Conservation (phyloP, 768 basidiomycete genomes). For the Mycena indigotica region DNA sequence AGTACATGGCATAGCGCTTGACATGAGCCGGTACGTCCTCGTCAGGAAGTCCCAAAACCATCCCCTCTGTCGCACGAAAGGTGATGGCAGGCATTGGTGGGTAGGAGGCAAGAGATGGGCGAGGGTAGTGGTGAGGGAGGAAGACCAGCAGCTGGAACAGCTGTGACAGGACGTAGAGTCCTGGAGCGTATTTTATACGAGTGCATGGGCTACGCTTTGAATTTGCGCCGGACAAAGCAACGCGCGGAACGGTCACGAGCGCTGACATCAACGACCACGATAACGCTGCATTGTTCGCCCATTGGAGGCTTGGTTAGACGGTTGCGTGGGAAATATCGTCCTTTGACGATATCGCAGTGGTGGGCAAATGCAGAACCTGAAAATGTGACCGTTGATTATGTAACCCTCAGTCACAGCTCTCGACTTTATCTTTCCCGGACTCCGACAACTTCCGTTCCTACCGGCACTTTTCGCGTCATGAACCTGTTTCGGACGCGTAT, state of each 20-base stretch:
- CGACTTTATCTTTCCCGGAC: no score
- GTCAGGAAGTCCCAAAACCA: slow-evolving; percentile 7
- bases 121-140: neutral
- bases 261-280: no score
- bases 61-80: slow-evolving; percentile 21
- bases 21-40: slow-evolving; percentile 5
- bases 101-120: slow-evolving; percentile 2
- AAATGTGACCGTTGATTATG: no score
- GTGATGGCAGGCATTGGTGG: slow-evolving; percentile 15
- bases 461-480: neutral
- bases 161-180: neutral
- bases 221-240: no score
- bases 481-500: slow-evolving; percentile 2
- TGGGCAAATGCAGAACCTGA: no score
- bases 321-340: no score
- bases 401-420: no score
- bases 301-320: no score
- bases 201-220: neutral
- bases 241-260: no score
- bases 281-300: no score
- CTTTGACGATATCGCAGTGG: no score
- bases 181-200: neutral
- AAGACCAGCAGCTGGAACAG: neutral
- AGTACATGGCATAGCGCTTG: slow-evolving; percentile 41
- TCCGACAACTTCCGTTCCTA: no score